Base-by-base conservation (phyloP, 1,139 yeast genomes). In the Yamadazyma friedrichii region DNA sequence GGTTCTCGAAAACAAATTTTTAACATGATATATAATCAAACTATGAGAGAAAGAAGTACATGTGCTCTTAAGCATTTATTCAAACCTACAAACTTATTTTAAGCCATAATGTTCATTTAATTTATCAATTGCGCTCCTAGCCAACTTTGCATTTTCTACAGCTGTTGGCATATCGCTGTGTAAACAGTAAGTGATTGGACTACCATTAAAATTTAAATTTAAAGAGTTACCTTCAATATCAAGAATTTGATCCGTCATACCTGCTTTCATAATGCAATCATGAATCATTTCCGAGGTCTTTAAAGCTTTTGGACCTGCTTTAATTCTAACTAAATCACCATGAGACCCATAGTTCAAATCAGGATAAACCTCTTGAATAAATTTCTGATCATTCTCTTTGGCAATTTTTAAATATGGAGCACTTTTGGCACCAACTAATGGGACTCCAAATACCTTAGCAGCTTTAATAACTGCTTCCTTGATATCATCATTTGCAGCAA, bases 341-440 rank as follows among this genome's bases (percentile, higher is more conserved):
- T 61, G 63, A 2, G 51, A 40, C 17, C 49, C 53, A 55, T 65
- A 64, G 42, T 65, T 65, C 36, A 64, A 49, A 44, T 66, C 72
- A 12, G 62, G 62, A 42, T 65, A 65, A 17, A 63, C 50, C 41
- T 67, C 71, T 44, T 67, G 70, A 37, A 65, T 61, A 16, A 67
- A 49, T 39, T 56, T 61, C 59, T 30, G 70, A 62, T 86, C 86
- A 43, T 78, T 74, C 27, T 71, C 65, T 58, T 85, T 84, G 29
- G 95, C 88, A 59, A 71, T 87, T 42, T 70, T 75, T 50, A 91
- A 70, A 54, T 88, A 88, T 42, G 77, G 74, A 15, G 82, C 71
- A 98, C 98, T 94, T 41, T 93, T 65, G 36, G 74, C 76, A 50
- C 84, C 64, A 41, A 87, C 91, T 28, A 82, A 83, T 4, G 97